Evolutionary conservation across 768 basidiomycete species (phyloP), one percentile per base, ranked within the genome.

Genomic region (Chalciporus sphaerocephalus): DNA sequence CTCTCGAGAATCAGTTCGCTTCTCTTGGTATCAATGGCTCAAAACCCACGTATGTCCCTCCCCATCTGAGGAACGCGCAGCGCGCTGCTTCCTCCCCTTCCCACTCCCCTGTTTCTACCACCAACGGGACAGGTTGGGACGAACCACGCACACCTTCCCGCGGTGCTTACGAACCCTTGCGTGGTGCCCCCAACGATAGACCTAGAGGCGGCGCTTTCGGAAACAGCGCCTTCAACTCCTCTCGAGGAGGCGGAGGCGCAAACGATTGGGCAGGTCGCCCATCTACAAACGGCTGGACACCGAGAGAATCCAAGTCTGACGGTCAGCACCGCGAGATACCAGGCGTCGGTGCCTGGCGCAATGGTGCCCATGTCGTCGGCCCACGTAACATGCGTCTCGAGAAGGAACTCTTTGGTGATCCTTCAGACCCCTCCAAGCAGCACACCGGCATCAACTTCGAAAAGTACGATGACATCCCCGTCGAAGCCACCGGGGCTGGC

Each of bases 361-460:
- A 96, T 52, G 93, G 88, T 56, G 76, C 79, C 56, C 96, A 99
- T 64, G 67, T 90, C 48, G 71, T 83, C n/a, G 96, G 92, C 36
- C 71, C 74, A 16, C 83, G 86, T 58, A 96, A 94, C 73, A 70
- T 73, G 62, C 85, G 93, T 55, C 76, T 94, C 56, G 96, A 99
- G 73, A 93, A 92, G 71, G 94, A 97, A 62, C 85, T 99, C 30
- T 99, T 86, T 58, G 96, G 96, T 44, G 93, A 95, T 52, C 76
- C 78, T 32, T 73, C 79, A 37, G 95, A 97, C 66, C 80, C 85
- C 18, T 82, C 81, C 48, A 90, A 89, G 63, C 87, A 96, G 67
- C 85, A 92, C 64, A 95, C 94, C 35, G 96, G 96, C 52, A 97
- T 99, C 73, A 99, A 99, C 74, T 99, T 99, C 63, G 96, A 99